These are phyloP conservation scores for Sisymbrium irio DNA, from an alignment of 345 rosid genomes.

Conservation along the genomic window DNA sequence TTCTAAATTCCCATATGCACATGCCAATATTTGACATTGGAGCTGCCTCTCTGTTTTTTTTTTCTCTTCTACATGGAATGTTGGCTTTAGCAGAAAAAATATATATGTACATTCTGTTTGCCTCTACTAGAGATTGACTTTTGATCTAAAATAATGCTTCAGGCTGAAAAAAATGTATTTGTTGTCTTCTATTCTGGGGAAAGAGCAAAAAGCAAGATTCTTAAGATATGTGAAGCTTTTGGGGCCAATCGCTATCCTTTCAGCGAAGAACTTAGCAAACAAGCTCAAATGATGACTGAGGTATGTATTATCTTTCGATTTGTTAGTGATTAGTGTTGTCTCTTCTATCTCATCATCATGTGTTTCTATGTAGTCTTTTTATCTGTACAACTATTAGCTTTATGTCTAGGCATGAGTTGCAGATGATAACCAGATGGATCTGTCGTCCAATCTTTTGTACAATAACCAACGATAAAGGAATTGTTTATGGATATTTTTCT, in stretches of 20 bases:
- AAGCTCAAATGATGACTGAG: conserved; percentile 60
- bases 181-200: conserved; percentile 88
- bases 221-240: conserved; percentile 95
- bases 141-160: conserved; percentile 30
- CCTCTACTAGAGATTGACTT: conserved; percentile 20
- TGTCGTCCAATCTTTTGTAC: neutral
- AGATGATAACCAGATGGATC: neutral
- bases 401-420: neutral
- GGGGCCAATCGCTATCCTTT: conserved; percentile 96
- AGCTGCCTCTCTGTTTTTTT: neutral
- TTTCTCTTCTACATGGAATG: conserved; percentile 14
- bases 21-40: neutral
- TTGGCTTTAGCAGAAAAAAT: neutral
- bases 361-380: neutral
- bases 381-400: neutral
- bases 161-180: conserved; percentile 93
- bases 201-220: conserved; percentile 79
- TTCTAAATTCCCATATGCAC: neutral
- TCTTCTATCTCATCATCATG: conserved; percentile 2
- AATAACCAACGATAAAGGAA: neutral
- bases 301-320: conserved; percentile 37
- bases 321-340: neutral
- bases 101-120: conserved; percentile 11
- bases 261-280: conserved; percentile 73
- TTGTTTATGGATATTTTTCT: conserved; percentile 7